Percentiles rank a stretch among this genome's conserved stretches.
These are phyloP conservation scores for Suhomyces wounanorum DNA, from an alignment of 1,139 yeast species.

Conservation along the genomic window DNA sequence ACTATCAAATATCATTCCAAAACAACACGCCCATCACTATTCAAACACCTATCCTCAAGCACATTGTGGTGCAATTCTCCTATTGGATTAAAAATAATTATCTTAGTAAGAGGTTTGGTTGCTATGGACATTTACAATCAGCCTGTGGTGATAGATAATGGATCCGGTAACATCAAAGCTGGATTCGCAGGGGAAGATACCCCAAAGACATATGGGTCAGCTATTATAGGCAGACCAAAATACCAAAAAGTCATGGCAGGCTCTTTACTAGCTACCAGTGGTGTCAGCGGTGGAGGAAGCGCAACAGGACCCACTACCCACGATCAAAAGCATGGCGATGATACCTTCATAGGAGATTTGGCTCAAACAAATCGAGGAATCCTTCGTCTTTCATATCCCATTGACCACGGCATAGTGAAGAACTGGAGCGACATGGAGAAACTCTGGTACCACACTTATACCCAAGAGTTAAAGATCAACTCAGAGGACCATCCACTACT, in stretches of 20 bases:
- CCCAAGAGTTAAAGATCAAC: constrained; percentile 55
- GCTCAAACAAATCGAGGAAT: constrained; percentile 82
- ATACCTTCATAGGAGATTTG: constrained; percentile 65
- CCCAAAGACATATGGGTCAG: constrained; percentile 59
- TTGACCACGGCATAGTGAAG: constrained; percentile 77
- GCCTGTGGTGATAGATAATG: constrained; percentile 90
- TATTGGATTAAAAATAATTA: neutral
- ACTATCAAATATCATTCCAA: neutral
- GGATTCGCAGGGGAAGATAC: constrained; percentile 93
- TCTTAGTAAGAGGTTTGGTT: neutral
- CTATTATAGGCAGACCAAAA: constrained; percentile 77
- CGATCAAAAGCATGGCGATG: constrained; percentile 23
- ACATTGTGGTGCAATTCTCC: neutral
- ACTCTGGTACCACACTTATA: constrained; percentile 67
- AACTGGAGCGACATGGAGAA: constrained; percentile 88
- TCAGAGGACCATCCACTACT: constrained; percentile 62
- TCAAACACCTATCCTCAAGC: neutral
- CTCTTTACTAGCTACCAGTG: constrained; percentile 47
- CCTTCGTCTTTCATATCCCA: constrained; percentile 67
- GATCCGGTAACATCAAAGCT: constrained; percentile 85
- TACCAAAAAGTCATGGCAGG: constrained; percentile 87
- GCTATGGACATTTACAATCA: constrained; percentile 56
- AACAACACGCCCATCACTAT: neutral
- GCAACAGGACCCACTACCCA: neutral
- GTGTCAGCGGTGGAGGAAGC: constrained; percentile 19